Evolutionary conservation across 1,284 basidiomycete species (phyloP), one percentile per base, ranked within the genome.

Genomic region (Abortiporus biennis): DNA sequence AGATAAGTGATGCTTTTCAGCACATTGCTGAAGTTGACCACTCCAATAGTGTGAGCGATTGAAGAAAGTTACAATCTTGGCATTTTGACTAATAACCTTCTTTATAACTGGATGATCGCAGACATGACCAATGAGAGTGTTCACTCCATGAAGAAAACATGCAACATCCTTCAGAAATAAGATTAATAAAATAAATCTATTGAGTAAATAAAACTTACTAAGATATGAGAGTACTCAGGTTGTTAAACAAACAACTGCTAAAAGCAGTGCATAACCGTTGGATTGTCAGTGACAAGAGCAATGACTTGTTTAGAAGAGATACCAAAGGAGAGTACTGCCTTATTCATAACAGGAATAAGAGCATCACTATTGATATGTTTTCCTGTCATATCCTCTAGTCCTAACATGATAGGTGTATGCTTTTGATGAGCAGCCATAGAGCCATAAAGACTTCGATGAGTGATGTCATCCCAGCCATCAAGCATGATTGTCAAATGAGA

Each of bases 1-100:
- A 4, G 42, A 53, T 11, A 58, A 40, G 0, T 44, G 36, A 3
- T 49, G 38, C 9, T 38, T 34, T 11, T 19, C 49, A 1, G 58
- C 57, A 3, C 29, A 20, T 5, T 40, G 23, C 21, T 40, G 21
- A 8, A 51, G 46, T 29, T 53, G 47, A n/a, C 58, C 61, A 30
- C 56, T 52, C 60, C 61, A 63, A 43, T 58, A 64, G 36, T 65
- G 60, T 1, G 57, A 64, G 9, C 42, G 36, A 38, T 53, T 57
- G 50, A 65, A 63, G 51, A 61, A 60, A 12, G 53, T 37, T 9
- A 65, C 55, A 27, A 63, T 53, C 3, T 36, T 23, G 41, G 50
- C 17, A 41, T 51, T 41, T 51, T 45, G 3, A 15, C 45, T 35
- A 4, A 62, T 45, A 6, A 46, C 42, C 15, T 21, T 40, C 42